Percentiles rank a stretch among this genome's conserved stretches.
Evolutionary conservation across 1,139 yeast genomes (phyloP).

Genomic region (Taphrina populina): DNA sequence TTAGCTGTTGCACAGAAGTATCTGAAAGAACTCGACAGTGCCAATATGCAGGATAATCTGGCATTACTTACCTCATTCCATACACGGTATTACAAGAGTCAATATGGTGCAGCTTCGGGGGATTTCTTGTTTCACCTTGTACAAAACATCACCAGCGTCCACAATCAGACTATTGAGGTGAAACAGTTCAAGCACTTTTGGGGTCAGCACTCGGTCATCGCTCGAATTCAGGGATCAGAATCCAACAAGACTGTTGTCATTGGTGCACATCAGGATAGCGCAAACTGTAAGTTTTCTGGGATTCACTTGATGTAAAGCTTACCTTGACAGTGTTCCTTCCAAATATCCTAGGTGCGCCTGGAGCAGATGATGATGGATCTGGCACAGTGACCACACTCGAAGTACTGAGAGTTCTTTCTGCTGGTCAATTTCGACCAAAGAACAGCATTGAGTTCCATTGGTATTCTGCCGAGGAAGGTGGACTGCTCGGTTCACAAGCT

Average conservation of each 20-base stretch:
- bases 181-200: conserved; percentile 54
- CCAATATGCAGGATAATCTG: conserved; percentile 55
- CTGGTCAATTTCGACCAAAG: conserved; percentile 55
- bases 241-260: conserved; percentile 59
- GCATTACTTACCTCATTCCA: conserved; percentile 66
- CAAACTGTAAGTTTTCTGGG: conserved; percentile 49
- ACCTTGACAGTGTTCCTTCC: conserved; percentile 56
- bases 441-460: conserved; percentile 89
- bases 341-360: conserved; percentile 73
- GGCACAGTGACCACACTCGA: conserved; percentile 81
- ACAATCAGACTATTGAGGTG: conserved; percentile 45
- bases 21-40: conserved; percentile 50
- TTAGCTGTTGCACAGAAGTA: conserved; percentile 50
- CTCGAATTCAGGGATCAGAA: conserved; percentile 49
- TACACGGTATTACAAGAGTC: conserved; percentile 78
- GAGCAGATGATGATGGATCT: conserved; percentile 93
- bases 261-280: conserved; percentile 89
- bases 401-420: conserved; percentile 62
- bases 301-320: not conserved
- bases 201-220: conserved; percentile 60
- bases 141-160: conserved; percentile 46
- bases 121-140: conserved; percentile 64
- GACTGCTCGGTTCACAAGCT: conserved; percentile 81
- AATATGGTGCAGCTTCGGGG: conserved; percentile 69
- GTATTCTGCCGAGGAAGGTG: conserved; percentile 94